A percentile compares a stretch with the other conserved stretches of the same genome.
Conservation (phyloP, 148 eudicot species). For the Rhododendron henanense region DNA sequence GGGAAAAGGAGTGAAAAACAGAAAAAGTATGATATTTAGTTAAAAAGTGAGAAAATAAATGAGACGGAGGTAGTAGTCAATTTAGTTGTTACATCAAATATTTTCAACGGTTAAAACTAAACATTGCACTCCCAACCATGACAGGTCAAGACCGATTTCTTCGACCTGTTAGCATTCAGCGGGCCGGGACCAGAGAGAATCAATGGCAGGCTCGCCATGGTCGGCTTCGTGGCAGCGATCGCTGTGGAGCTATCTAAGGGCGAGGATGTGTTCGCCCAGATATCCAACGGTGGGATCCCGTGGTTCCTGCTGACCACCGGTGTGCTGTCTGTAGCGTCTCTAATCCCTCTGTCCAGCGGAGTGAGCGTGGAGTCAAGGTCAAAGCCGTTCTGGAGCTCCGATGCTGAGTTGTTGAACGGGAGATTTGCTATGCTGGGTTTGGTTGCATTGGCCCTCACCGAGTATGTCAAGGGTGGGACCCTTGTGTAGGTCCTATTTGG, state of each 20-base stretch:
- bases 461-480: constrained; percentile 46
- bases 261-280: constrained; percentile 55
- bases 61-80: too few relatives aligned
- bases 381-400: constrained; percentile 45
- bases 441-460: constrained; percentile 71
- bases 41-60: too few relatives aligned
- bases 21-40: too few relatives aligned
- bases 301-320: constrained; percentile 65
- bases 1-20: too few relatives aligned
- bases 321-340: constrained; percentile 53
- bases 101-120: too few relatives aligned
- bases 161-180: constrained; percentile 64
- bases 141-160: constrained; percentile 60
- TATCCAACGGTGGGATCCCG: constrained; percentile 58
- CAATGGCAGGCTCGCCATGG: constrained; percentile 93
- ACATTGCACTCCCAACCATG: too few relatives aligned
- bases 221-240: too few relatives aligned
- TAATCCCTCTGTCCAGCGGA: constrained; percentile 61
- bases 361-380: constrained; percentile 41
- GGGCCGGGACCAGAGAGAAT: too few relatives aligned
- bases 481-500: constrained; percentile 31
- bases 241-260: too few relatives aligned
- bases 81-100: too few relatives aligned
- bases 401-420: constrained; percentile 87
- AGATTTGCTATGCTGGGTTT: constrained; percentile 84